Evolutionary conservation across 108 stramenopile species (phyloP).

Genomic region (Skeletonema menzelii): DNA sequence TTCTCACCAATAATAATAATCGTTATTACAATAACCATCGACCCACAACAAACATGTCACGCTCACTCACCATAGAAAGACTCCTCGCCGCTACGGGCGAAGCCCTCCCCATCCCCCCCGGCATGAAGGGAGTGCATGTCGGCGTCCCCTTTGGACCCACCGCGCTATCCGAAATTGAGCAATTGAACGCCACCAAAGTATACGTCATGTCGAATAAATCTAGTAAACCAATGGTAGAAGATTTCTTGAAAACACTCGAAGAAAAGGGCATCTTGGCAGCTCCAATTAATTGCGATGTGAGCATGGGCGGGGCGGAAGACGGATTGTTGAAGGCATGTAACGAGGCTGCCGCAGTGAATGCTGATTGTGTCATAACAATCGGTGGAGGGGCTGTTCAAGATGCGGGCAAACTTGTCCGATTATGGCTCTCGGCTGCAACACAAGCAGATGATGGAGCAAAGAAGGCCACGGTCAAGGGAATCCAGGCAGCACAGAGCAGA

Average conservation of each 20-base stretch:
- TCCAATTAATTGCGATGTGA: constrained; percentile 27
- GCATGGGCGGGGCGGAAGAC: constrained; percentile 29
- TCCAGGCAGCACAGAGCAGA: constrained; percentile 8
- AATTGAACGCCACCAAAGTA: constrained; percentile 7
- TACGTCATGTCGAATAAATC: constrained; percentile 36
- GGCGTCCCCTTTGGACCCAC: constrained; percentile 22
- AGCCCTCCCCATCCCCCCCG: constrained; percentile 12
- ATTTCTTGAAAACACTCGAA: constrained; percentile 12
- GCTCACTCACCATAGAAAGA: too few species aligned
- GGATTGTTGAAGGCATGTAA: constrained; percentile 32
- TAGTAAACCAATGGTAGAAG: constrained; percentile 12
- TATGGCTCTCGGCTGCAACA: constrained; percentile 22
- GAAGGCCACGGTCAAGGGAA: constrained; percentile 19
- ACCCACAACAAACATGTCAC: too few species aligned
- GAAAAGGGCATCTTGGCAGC: constrained; percentile 17
- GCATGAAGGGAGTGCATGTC: constrained; percentile 32
- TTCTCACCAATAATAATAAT: too few species aligned
- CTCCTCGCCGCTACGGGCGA: neutral
- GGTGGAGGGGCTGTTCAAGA: constrained; percentile 44
- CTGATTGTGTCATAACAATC: constrained; percentile 31
- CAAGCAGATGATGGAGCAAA: neutral
- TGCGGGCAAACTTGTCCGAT: constrained; percentile 33
- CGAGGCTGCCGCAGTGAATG: constrained; percentile 10
- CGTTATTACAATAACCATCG: too few species aligned
- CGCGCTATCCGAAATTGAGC: constrained; percentile 6